Evolutionary conservation across 1,284 basidiomycete genomes (phyloP).

Genomic region (Ceratobasidium sp.): DNA sequence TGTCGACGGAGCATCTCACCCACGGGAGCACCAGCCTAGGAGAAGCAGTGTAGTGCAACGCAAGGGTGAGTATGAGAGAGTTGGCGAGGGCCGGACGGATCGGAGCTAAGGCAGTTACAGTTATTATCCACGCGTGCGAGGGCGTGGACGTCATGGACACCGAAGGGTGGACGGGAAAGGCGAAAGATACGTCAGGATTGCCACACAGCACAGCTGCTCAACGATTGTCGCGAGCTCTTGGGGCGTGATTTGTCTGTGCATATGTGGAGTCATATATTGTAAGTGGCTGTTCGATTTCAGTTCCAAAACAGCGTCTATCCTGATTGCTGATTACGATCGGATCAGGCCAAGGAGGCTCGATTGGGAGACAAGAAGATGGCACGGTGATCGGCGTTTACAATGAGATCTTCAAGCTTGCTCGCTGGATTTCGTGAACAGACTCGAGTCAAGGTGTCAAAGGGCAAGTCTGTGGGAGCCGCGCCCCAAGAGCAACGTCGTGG

Average conservation of each 20-base stretch:
- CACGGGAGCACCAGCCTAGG: conserved; percentile 24
- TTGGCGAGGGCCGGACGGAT: conserved; percentile 82
- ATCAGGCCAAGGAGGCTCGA: conserved; percentile 88
- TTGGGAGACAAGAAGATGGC: conserved; percentile 93
- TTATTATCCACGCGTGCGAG: conserved; percentile 85
- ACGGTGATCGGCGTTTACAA: conserved; percentile 94
- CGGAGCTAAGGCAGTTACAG: conserved; percentile 73
- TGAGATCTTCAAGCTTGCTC: conserved; percentile 91
- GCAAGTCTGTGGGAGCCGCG: conserved; percentile 83
- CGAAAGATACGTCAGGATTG: conserved; percentile 71
- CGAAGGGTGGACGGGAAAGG: conserved; percentile 73
- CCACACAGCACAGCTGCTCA: conserved; percentile 87
- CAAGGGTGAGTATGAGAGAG: conserved; percentile 84
- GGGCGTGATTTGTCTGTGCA: conserved; percentile 97
- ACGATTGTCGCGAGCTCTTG: conserved; percentile 95
- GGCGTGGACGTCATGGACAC: conserved; percentile 85
- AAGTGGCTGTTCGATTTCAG: conserved; percentile 59
- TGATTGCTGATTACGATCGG: conserved; percentile 47
- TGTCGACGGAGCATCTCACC: conserved; percentile 14
- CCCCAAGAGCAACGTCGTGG: conserved; percentile 93
- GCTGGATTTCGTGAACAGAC: conserved; percentile 87
- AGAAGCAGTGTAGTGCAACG: conserved; percentile 37
- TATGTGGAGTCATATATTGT: conserved; percentile 94
- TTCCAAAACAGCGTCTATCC: conserved; percentile 39
- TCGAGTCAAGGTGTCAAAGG: conserved; percentile 79